Percentiles rank a stretch among this genome's conserved stretches.
phyloP scores from a whole-genome alignment of 2,329 filamentous ascomycete species.

The Verticillium longisporum region DNA sequence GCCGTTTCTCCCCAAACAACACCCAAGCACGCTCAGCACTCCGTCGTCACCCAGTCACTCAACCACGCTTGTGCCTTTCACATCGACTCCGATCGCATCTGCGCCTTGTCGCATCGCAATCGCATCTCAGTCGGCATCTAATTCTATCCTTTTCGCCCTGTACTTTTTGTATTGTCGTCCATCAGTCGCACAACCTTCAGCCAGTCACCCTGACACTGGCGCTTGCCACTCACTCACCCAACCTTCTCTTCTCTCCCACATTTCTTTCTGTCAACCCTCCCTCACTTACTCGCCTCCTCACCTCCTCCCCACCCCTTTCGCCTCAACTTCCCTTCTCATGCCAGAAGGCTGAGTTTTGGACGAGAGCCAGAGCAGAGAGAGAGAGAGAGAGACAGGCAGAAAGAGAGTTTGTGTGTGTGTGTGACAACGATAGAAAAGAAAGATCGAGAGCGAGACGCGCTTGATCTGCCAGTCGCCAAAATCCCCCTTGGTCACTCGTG shows the following conservation, averaged over 20 bases:
- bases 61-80: not conserved
- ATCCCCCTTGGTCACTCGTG: not conserved
- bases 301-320: not conserved
- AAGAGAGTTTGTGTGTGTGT: no score
- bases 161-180: not conserved
- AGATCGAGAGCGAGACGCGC: not conserved
- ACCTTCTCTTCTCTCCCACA: not conserved
- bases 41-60: not conserved
- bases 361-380: not conserved
- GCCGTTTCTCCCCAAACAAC: slow-evolving; percentile 17
- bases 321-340: not conserved
- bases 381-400: no score
- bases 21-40: not conserved
- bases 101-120: not conserved
- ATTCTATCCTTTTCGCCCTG: not conserved
- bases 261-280: not conserved
- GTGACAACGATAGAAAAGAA: no score
- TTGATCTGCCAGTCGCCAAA: not conserved
- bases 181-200: not conserved
- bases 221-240: not conserved
- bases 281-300: not conserved
- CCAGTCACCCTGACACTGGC: not conserved
- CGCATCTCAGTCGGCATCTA: not conserved
- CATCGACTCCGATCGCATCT: not conserved
- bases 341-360: not conserved